Evolutionary conservation across 106 monocot genomes (phyloP).

Genomic region (Acanthochlamys bracteata): DNA sequence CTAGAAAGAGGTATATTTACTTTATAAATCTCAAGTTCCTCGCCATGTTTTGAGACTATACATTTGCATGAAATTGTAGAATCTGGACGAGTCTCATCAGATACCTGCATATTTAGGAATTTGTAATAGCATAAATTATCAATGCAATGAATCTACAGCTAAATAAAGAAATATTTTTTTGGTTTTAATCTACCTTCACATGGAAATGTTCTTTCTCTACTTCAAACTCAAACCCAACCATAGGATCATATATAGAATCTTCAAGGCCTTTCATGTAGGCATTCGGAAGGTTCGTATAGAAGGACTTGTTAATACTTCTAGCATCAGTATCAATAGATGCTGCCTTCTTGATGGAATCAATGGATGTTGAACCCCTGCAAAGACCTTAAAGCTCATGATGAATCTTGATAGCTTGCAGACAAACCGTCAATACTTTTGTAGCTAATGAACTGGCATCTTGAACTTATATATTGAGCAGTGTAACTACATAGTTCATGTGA

Average conservation of each 20-base stretch:
- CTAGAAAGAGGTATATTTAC: slow-evolving; percentile 2
- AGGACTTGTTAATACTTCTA: slow-evolving; percentile 24
- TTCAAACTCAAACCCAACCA: slow-evolving; percentile 29
- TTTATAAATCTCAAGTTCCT: slow-evolving; percentile 32
- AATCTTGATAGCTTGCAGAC: too few species aligned
- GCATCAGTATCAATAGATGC: slow-evolving; percentile 16
- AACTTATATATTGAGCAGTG: too few species aligned
- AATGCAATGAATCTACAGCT: too few species aligned
- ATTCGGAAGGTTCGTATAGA: slow-evolving; percentile 36
- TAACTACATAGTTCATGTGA: too few species aligned
- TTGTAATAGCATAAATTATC: neutral
- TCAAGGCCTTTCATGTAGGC: slow-evolving; percentile 21
- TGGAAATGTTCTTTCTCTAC: slow-evolving; percentile 37
- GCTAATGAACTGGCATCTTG: too few species aligned
- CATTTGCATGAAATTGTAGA: slow-evolving; percentile 48
- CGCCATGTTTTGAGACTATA: slow-evolving; percentile 6
- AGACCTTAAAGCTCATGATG: neutral
- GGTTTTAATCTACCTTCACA: slow-evolving; percentile 30
- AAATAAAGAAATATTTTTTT: too few species aligned
- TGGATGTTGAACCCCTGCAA: slow-evolving; percentile 9
- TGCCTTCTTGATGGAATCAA: slow-evolving; percentile 29
- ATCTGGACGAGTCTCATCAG: slow-evolving; percentile 32
- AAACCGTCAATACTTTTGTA: too few species aligned
- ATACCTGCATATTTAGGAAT: slow-evolving; percentile 17
- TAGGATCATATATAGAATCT: slow-evolving; percentile 12